Evolutionary conservation across 108 stramenopile genomes (phyloP), one percentile per base, ranked within the genome.

Genomic region (Pseudonitzschia delicatissima): DNA sequence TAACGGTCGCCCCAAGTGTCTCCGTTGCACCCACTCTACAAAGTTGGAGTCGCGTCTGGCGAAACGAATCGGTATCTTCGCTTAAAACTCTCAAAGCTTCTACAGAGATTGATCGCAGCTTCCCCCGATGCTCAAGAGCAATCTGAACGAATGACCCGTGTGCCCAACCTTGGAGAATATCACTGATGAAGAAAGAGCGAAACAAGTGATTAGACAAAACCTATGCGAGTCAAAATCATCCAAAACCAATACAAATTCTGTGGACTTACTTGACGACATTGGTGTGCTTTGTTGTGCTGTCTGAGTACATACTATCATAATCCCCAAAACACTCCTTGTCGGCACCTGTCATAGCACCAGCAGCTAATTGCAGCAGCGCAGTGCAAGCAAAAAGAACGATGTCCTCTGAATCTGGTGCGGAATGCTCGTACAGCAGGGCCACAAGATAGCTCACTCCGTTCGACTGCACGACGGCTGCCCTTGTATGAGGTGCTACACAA

Each of bases 151-250:
- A 73, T 4, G 77, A 77, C 20, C 76, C 79, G 45, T 83, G 75
- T 9, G 86, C 86, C 44, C 86, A 82, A n/a, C 81, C 68, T n/a
- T 82, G 68, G 9, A 87, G 34, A 39, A 87, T 82, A 25, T 75
- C 78, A 45, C 83, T 86, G 73, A 31, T 86, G 73, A 27, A 64
- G 73, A 23, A 39, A 45, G 39, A 62, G 17, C 7, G n/a, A 60
- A 40, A 6, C 31, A 51, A 51, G 27, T 5, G 21, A 51, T 13
- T 31, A 11, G 26, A 31, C 27, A 65, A 4, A 57, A 26, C 17
- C 36, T 57, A 20, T 34, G 55, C n/a, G 13, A 29, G 18, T 45
- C 23, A 31, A 23, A 62, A 34, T 44, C 25, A 23, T 21, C 7
- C 51, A 33, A 53, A 6, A 25, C 12, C 45, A 47, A 49, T 7